Evolutionary conservation across 108 stramenopile genomes (phyloP).

Genomic region (Fragilaria crotonensis): DNA sequence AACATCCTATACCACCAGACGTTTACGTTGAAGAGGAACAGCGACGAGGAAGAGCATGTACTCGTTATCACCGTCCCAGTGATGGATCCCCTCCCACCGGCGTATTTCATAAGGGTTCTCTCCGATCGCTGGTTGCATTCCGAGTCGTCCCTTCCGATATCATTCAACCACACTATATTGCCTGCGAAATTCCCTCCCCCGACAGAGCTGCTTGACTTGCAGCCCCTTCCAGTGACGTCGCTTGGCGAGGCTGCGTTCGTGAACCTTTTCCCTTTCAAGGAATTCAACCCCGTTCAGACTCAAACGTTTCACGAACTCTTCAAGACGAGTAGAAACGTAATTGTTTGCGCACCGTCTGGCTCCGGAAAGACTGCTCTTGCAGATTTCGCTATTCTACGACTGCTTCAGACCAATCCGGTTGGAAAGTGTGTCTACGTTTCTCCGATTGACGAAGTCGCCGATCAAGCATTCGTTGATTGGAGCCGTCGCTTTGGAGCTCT

Average conservation of each 20-base stretch:
- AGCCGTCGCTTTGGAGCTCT: constrained; percentile 62
- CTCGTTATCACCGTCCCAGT: constrained; percentile 93
- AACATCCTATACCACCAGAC: constrained; percentile 93
- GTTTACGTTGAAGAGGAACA: constrained; percentile 70
- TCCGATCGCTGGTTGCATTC: constrained; percentile 97
- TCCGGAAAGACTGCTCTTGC: constrained; percentile 88
- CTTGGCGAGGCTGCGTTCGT: constrained; percentile 71
- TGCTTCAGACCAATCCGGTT: constrained; percentile 64
- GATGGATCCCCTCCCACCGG: constrained; percentile 94
- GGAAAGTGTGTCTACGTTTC: constrained; percentile 92
- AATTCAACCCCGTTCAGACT: constrained; percentile 98
- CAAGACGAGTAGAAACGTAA: constrained; percentile 83
- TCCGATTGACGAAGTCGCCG: constrained; percentile 82
- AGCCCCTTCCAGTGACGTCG: constrained; percentile 84
- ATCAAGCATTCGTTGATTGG: constrained; percentile 68
- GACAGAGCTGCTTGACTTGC: constrained; percentile 94
- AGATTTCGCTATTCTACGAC: constrained; percentile 93
- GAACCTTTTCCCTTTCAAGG: constrained; percentile 57
- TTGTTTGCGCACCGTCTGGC: constrained; percentile 95
- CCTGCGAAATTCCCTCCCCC: constrained; percentile 94
- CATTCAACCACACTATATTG: constrained; percentile 93
- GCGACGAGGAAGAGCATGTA: constrained; percentile 81
- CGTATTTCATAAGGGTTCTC: constrained; percentile 92
- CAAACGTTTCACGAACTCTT: constrained; percentile 94
- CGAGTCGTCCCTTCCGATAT: constrained; percentile 83